Evolutionary conservation across 2,329 filamentous ascomycete species (phyloP), one percentile per base, ranked within the genome.

Genomic region (Laburnicola sp.): DNA sequence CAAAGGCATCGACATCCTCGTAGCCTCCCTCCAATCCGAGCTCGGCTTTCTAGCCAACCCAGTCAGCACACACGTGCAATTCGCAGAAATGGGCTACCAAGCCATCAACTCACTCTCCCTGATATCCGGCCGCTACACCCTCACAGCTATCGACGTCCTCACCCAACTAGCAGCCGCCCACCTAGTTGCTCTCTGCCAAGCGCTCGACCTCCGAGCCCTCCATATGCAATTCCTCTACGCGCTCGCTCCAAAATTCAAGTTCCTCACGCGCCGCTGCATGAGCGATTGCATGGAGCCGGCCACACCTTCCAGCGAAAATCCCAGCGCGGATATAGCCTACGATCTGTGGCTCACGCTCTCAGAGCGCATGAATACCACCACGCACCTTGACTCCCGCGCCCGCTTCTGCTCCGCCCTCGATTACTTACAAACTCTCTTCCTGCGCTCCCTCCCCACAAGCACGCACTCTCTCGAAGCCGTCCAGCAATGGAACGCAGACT

Each of bases 61-160:
- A 0, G 80, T 88, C 10, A 80, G 79, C 34, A 76, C 76, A 2
- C 84, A 88, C 58, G 82, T 88, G 1, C 83, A 85, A 65, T 79
- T 79, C 0, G 85, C 86, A 1, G 86, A 89, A 65, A 86, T 86
- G 80, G 75, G 80, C 32, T 88, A 88, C 60, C 85, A 89, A 65
- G 75, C 79, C 0, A 74, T 89, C 54, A 89, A 89, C 62, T 86
- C 82, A 0, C 75, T 88, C 10, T 86, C 86, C 0, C 71, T 88
- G 0, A 73, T 87, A 5, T 79, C 79, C 0, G 80, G 80, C 0
- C 77, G 85, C 2, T 81, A 82, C 40, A 84, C 83, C 0, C 68
- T 80, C 45, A 76, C 80, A 48, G 81, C 84, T 0, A 74, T 79
- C 0, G 82, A 86, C 28, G 56, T 86, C 0, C 64, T 87, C 1